Evolutionary conservation across 352 stramenopile species (phyloP).

Genomic region (Globisporangium parvum): DNA sequence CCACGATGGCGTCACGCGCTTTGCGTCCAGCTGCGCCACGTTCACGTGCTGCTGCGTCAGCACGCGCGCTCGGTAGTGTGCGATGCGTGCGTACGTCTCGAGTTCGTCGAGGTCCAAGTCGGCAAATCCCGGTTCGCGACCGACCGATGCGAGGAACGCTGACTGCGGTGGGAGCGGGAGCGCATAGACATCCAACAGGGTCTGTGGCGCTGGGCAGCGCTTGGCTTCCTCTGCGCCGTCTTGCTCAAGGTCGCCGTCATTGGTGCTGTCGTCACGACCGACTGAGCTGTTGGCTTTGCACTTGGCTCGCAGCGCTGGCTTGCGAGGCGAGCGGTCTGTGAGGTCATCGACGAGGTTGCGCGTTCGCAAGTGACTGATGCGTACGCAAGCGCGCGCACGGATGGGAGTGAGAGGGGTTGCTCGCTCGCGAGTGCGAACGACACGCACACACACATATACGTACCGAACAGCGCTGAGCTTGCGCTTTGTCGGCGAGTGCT

Average conservation of each 20-base stretch:
- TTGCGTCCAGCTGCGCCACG: constrained; percentile 15
- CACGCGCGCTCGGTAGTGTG: constrained; percentile 54
- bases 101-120: constrained; percentile 44
- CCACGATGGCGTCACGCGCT: constrained; percentile 37
- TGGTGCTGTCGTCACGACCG: not conserved
- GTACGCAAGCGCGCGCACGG: not conserved
- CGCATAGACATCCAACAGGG: constrained; percentile 44
- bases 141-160: constrained; percentile 17
- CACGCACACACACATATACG: not conserved
- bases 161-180: constrained; percentile 18
- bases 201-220: not conserved
- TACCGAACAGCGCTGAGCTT: constrained; percentile 24
- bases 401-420: not conserved
- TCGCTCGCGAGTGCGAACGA: too few relatives aligned
- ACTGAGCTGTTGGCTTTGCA: not conserved
- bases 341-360: constrained; percentile 17
- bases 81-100: constrained; percentile 44
- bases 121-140: constrained; percentile 24
- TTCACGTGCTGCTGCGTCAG: constrained; percentile 24
- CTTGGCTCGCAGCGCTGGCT: not conserved
- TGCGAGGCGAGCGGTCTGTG: not conserved
- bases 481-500: constrained; percentile 23
- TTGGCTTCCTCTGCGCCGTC: not conserved
- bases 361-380: constrained; percentile 13
- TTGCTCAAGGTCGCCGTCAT: not conserved